Evolutionary conservation across 345 rosid genomes (phyloP).

Genomic region (Rhizophora mangle): DNA sequence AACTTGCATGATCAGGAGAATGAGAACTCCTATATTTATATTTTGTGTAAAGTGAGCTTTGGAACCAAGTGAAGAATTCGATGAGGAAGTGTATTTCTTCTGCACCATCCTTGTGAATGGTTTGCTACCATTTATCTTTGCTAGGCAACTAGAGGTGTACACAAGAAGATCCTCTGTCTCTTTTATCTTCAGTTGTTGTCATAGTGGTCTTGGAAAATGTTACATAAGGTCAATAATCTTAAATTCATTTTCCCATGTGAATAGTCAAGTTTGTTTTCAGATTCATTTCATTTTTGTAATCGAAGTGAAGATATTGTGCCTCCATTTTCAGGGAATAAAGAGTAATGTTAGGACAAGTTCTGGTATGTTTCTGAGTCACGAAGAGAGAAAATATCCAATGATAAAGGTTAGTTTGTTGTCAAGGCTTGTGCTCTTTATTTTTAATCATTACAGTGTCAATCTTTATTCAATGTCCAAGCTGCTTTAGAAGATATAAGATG

Average conservation of each 20-base stretch:
- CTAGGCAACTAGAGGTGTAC: not conserved
- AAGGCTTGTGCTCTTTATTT: conserved; percentile 9
- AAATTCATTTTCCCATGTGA: too few species aligned
- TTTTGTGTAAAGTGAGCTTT: not conserved
- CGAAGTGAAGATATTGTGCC: not conserved
- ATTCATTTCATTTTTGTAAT: too few species aligned
- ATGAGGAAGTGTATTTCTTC: not conserved
- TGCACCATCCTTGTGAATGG: not conserved
- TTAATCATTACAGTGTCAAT: conserved; percentile 1
- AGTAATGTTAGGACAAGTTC: conserved; percentile 94
- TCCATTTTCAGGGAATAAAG: conserved; percentile 63
- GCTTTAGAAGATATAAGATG: not conserved
- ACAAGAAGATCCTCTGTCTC: not conserved
- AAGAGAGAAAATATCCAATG: conserved; percentile 73
- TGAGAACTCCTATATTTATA: not conserved
- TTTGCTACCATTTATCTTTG: not conserved
- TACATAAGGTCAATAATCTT: too few species aligned
- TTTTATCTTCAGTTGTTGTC: not conserved
- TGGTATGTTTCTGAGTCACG: conserved; percentile 81
- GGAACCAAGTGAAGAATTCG: conserved; percentile 2
- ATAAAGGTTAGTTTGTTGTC: conserved; percentile 52
- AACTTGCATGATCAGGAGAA: too few species aligned
- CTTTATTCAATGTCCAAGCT: conserved; percentile 7
- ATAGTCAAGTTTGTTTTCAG: too few species aligned
- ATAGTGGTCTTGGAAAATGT: too few species aligned